A percentile compares a stretch with the other conserved stretches of the same genome.
Conservation (phyloP, 2,329 filamentous ascomycete species). For the Talaromyces sp. region DNA sequence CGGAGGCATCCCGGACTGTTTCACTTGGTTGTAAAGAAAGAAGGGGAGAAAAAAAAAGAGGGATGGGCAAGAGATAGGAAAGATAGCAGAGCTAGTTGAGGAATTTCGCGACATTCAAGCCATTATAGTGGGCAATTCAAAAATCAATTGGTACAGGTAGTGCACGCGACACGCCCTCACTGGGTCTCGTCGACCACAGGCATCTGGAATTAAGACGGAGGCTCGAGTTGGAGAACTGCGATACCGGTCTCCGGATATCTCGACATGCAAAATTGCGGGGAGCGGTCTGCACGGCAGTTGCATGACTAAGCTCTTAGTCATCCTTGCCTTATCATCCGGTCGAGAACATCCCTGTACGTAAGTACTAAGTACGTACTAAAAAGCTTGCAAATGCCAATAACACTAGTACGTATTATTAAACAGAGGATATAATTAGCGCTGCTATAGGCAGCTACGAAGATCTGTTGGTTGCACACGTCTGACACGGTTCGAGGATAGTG, state of each 20-base stretch:
- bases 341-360: not conserved
- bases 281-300: not conserved
- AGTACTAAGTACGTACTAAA: not conserved
- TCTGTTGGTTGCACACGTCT: no score
- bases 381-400: not conserved
- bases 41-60: not conserved
- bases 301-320: slow-evolving; percentile 6
- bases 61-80: not conserved
- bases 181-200: not conserved
- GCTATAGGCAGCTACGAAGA: no score
- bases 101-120: not conserved
- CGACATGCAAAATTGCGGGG: not conserved
- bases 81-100: not conserved
- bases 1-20: slow-evolving; percentile 8
- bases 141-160: not conserved
- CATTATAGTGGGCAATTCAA: not conserved
- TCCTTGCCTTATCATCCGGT: not conserved
- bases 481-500: no score
- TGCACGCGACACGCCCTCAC: not conserved
- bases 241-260: not conserved
- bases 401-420: not conserved
- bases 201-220: not conserved
- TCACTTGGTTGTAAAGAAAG: not conserved
- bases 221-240: not conserved
- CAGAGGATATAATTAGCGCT: not conserved